These are phyloP conservation scores for Saturnispora kantuleensis DNA, from an alignment of 805 yeast species.

Conservation along the genomic window DNA sequence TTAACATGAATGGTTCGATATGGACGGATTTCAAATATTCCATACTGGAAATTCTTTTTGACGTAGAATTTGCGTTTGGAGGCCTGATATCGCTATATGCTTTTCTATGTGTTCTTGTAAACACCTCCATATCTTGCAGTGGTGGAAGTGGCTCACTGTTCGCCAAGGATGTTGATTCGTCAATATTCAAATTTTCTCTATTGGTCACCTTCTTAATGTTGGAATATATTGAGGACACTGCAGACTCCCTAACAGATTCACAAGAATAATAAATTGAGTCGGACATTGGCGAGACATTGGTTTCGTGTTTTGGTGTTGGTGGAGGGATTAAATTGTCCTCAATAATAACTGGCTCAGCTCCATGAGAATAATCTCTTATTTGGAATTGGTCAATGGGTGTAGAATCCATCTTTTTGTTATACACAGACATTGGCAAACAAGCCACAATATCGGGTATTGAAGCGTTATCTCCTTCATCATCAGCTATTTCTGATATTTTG, in stretches of 20 bases:
- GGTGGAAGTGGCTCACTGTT: slow-evolving; percentile 7
- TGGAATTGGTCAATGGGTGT: slow-evolving; percentile 20
- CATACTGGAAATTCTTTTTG: slow-evolving; percentile 14
- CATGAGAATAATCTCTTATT: slow-evolving; percentile 15
- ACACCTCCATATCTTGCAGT: slow-evolving; percentile 19
- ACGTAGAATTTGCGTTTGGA: not conserved
- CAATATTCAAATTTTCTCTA: no score
- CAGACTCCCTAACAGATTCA: not conserved
- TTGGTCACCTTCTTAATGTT: not conserved
- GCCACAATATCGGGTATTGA: not conserved
- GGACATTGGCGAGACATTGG: not conserved
- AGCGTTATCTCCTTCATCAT: not conserved
- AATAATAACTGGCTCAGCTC: slow-evolving; percentile 3
- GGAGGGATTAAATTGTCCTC: slow-evolving; percentile 7
- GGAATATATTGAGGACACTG: not conserved
- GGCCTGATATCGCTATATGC: slow-evolving; percentile 10
- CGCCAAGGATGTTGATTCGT: not conserved
- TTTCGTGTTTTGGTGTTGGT: slow-evolving; percentile 4
- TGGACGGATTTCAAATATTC: slow-evolving; percentile 18
- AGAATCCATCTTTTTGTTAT: slow-evolving; percentile 12
- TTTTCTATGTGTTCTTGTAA: slow-evolving; percentile 16
- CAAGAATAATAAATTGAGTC: slow-evolving; percentile 5
- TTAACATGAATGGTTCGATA: slow-evolving; percentile 23
- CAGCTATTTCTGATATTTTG: not conserved
- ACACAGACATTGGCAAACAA: slow-evolving; percentile 1